Evolutionary conservation across 1,139 yeast species (phyloP), one percentile per base, ranked within the genome.

Genomic region (Zygoascus sp.): DNA sequence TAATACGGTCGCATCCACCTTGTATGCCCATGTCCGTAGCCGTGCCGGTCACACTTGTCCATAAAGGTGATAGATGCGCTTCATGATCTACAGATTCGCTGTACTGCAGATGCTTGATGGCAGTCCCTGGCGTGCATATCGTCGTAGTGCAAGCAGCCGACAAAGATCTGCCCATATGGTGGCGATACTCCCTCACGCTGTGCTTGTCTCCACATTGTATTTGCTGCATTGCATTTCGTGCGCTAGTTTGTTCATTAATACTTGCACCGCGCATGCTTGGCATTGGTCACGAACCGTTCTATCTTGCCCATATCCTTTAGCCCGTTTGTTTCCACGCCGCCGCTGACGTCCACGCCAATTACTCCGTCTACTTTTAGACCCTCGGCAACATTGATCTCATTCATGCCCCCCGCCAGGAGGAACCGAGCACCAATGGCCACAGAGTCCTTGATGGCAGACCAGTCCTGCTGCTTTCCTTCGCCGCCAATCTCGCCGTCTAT

Each of bases 401-500:
- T 81, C 50, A 92, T 71, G 0, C 98, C 98, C 4, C 98, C 98
- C 0, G 98, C 98, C 35, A 92, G 69, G 0, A 92, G 61, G 58
- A 75, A 86, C 44, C 70, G 62, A 0, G 83, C 83, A 1, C 72
- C 69, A 8, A 44, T 50, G 5, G 48, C 51, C 8, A 71, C 68
- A 64, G 77, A 74, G n/a, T 57, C 52, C 2, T 63, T 58, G 6
- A 79, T 70, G n/a, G 67, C 63, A 1, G 62, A 56, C 96, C 97
- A 89, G 61, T 87, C 82, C 19, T 89, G 77, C 16, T 70, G 59
- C 49, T 79, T 77, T 4, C 98, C 98, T 58, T 88, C 94, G 1
- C 98, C 98, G 8, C 98, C 98, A 2, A 75, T 75, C 58, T 87
- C 97, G 1, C 96, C 83, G 61, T 92, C 97, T 22, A 92, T 69